Evolutionary conservation across 2,329 filamentous ascomycete species (phyloP), one percentile per base, ranked within the genome.

Genomic region (Incumbomyces lentus): DNA sequence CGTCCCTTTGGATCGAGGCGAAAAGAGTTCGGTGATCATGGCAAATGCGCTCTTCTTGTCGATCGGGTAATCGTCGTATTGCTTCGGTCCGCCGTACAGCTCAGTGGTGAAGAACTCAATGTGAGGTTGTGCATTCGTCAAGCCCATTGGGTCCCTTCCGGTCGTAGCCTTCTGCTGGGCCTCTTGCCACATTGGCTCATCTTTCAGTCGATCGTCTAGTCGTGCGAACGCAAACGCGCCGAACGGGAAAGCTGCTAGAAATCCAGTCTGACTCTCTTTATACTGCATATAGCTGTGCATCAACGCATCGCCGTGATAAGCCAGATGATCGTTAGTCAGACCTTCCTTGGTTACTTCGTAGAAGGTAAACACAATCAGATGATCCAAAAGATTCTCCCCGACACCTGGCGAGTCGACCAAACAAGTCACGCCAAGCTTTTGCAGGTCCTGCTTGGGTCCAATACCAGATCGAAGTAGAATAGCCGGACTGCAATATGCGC

Each of bases 91-190:
- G 17, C 52, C 49, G 37, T 56, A 55, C 30, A 56, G 31, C 56
- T 81, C 78, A 0, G 77, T 80, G 29, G 69, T 76, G 62, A 79
- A 81, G 60, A 79, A 74, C 55, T 82, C 79, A 40, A 79, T 59
- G 54, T 81, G 77, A 0, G 79, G 76, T 55, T 82, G 79, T 5
- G 61, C 59, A 0, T 66, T 61, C 0, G 71, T 72, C 13, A 82
- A 63, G 14, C 74, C 76, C 78, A 83, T 82, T 0, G 79, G 76
- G 53, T 82, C 79, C 3, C 78, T 73, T 3, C 73, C 74, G n/a
- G 32, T 5, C 19, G 67, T 60, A 31, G 63, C 44, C 35, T 40
- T 53, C 5, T 71, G 66, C 0, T 68, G 62, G 0, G 76, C 73
- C 3, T 67, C 62, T 2, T 66, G 66, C 79, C 79, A 82, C 6